Percentiles rank a stretch among this genome's conserved stretches.
Conservation (phyloP, 2,329 filamentous ascomycete genomes). For the Colletotrichum tropicale region DNA sequence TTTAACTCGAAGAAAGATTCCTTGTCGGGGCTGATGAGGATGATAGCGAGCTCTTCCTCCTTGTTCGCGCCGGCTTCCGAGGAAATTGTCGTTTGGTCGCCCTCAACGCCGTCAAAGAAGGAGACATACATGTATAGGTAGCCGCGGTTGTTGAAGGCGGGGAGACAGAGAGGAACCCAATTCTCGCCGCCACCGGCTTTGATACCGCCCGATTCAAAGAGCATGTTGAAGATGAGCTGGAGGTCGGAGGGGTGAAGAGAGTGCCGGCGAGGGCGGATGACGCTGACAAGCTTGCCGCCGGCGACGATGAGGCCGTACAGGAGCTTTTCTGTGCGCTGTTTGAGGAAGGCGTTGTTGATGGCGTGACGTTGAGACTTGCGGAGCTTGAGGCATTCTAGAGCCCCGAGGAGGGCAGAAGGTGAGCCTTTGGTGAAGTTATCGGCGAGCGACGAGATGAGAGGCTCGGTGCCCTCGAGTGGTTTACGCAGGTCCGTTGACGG, state of each 20-base stretch:
- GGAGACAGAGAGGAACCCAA: slow-evolving; percentile 95
- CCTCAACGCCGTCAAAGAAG: slow-evolving; percentile 74
- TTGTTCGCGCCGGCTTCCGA: slow-evolving; percentile 59
- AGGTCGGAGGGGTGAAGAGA: slow-evolving; percentile 94
- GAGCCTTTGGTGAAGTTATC: slow-evolving; percentile 96
- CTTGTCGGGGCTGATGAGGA: slow-evolving; percentile 90
- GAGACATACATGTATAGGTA: slow-evolving; percentile 99
- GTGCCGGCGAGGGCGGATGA: slow-evolving; percentile 91
- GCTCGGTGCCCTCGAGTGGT: slow-evolving; percentile 89
- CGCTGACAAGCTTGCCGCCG: slow-evolving; percentile 90
- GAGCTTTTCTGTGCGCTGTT: slow-evolving; percentile 75
- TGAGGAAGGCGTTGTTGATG: slow-evolving; percentile 88
- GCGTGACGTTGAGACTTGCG: slow-evolving; percentile 84
- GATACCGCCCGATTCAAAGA: slow-evolving; percentile 92
- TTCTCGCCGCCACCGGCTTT: slow-evolving; percentile 92
- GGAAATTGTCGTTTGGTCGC: slow-evolving; percentile 35
- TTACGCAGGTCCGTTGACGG: slow-evolving; percentile 93
- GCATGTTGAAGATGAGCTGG: slow-evolving; percentile 98
- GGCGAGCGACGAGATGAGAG: slow-evolving; percentile 86
- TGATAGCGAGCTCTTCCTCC: slow-evolving; percentile 85
- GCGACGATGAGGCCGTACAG: slow-evolving; percentile 95
- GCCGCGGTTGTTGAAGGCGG: slow-evolving; percentile 95
- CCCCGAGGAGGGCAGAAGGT: slow-evolving; percentile 84
- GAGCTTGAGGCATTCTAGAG: slow-evolving; percentile 91
- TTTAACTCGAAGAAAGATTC: slow-evolving; percentile 93